Base-by-base conservation (phyloP, 495 filamentous ascomycete genomes). In the Hyphodiscus hymeniophilus region DNA sequence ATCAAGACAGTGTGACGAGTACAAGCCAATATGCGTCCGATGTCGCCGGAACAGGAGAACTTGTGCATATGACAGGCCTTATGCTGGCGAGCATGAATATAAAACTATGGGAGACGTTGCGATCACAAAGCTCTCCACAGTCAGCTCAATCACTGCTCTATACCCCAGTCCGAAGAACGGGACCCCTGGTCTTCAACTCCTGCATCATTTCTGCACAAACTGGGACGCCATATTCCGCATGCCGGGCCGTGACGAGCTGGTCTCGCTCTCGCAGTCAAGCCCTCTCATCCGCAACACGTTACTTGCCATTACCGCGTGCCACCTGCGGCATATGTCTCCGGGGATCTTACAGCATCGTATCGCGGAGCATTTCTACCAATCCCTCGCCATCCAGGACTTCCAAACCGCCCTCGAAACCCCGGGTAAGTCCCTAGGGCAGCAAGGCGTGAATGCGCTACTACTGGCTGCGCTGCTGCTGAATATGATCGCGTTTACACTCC, bases 331-430 rank as follows among this genome's bases (percentile, higher is more conserved):
- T 47, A 48, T 28, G 42, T 44, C 38, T 44, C 50, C 50, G 15
- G 50, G 8, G 18, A 35, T 40, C 12, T 21, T 39, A 23, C 31
- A 53, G 35, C 44, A 53, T 47, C 50, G 50, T 38, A 31, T 53
- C 33, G 50, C 50, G 18, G 50, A 53, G 22, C 45, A 53, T 45
- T 53, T 53, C 50, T 45, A 53, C 24, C 50, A 47, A 38, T 49
- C 50, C 18, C 50, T 53, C 1, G 50, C 50, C 10, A 30, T 53
- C 32, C 45, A 50, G 43, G 50, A 38, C 28, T 53, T 47, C 34
- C 50, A 48, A 38, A 40, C 15, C 33, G 50, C 50, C 20, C 20
- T 53, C 23, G 36, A 46, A 44, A 53, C 50, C 15, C 50, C 50
- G 12, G 24, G 38, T 7, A 38, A 28, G 28, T 40, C 21, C 24